Percentiles rank a stretch among this genome's conserved stretches.
Evolutionary conservation across 2,329 filamentous ascomycete species (phyloP).

Genomic region (Blastomyces emzantsi): DNA sequence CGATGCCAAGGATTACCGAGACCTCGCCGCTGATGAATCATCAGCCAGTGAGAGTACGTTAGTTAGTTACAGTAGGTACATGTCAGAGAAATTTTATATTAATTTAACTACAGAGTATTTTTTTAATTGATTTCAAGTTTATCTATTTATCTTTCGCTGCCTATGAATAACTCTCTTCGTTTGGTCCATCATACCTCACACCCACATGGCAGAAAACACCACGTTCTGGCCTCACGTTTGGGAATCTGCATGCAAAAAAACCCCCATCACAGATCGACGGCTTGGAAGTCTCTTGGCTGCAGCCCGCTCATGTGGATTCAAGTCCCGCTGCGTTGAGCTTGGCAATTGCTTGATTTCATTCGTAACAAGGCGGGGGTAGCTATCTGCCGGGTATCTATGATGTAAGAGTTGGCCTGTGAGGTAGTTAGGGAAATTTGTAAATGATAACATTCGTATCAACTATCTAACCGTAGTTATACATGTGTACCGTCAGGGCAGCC

Average conservation of each 20-base stretch:
- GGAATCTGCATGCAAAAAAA: neutral
- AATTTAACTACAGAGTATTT: neutral
- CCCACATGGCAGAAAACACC: neutral
- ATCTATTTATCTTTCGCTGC: too few relatives aligned
- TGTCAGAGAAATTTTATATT: too few relatives aligned
- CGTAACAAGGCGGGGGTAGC: neutral
- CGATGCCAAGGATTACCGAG: neutral
- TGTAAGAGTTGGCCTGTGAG: neutral
- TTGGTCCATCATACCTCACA: neutral
- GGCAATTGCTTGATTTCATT: constrained; percentile 2
- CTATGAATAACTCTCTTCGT: neutral
- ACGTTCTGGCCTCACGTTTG: neutral
- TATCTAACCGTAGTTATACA: neutral
- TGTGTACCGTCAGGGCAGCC: neutral
- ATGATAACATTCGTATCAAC: neutral
- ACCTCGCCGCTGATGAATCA: neutral
- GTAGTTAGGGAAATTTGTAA: neutral
- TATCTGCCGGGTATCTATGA: neutral
- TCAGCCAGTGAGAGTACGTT: neutral
- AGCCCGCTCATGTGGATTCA: neutral
- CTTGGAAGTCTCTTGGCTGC: neutral
- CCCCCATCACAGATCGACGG: neutral
- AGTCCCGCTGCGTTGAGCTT: neutral
- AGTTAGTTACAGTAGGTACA: too few relatives aligned
- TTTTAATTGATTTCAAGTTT: too few relatives aligned